Evolutionary conservation across 768 basidiomycete genomes (phyloP), one percentile per base, ranked within the genome.

Genomic region (Coprinopsis marcescibilis): DNA sequence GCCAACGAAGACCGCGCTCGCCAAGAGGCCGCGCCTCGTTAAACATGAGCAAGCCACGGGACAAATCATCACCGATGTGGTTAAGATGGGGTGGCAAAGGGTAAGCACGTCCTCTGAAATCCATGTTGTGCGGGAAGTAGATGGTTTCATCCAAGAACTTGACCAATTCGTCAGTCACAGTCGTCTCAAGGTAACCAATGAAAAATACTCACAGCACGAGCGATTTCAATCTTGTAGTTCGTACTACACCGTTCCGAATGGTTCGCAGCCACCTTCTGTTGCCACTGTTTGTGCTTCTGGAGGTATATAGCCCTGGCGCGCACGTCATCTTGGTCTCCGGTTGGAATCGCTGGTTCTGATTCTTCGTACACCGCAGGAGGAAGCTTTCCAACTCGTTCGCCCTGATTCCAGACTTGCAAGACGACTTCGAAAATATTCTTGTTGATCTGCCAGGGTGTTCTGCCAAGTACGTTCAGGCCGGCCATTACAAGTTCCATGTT

Each of bases 201-300:
- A 40, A 25, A 19, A 43, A 27, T 10, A 74, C 83, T 62, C 60
- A 92, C 90, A 43, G 93, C 83, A 42, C 88, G 77, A 7, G 92
- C 93, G 57, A 97, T 95, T 67, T 98, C 95, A 48, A 99, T 82
- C 63, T 93, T 95, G 65, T 97, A 97, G 62, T 97, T 98, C 38
- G 93, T 82, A 58, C 75, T 88, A 62, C 95, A 98, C 34, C 95
- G 74, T 35, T 93, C 89, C 2, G 89, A 89, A 62, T 96, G 94
- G 54, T 89, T 90, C 58, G 80, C 85, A 15, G 84, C 82, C 64
- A 82, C 88, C 17, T 57, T 62, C 49, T 83, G 75, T 7, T 69
- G 60, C 59, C 77, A 78, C 23, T 59, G 54, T 59, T 77, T 83
- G 53, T 83, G 68, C 19, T 79, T 70, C 46, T 70, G 67, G 13